phyloP scores from a whole-genome alignment of 73 alveolate genomes.

The Paramecium primaurelia region DNA sequence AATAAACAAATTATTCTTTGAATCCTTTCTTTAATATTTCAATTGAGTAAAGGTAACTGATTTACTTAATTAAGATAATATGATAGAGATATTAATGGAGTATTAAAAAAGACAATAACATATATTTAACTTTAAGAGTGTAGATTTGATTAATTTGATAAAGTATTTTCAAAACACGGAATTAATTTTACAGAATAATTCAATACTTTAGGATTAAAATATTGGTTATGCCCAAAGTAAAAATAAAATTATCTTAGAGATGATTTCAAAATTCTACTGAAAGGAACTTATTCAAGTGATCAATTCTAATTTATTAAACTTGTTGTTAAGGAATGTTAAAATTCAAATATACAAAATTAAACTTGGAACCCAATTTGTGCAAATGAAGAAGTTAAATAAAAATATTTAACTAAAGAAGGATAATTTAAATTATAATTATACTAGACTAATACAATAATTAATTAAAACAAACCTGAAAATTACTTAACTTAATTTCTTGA shows the following conservation, averaged over 20 bases:
- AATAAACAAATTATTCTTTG: neutral
- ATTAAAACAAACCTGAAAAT: neutral
- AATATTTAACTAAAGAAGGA: neutral
- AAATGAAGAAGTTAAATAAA: neutral
- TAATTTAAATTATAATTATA: neutral
- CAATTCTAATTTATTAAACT: neutral
- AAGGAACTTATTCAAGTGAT: neutral
- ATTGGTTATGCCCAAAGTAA: constrained; percentile 34
- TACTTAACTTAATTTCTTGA: neutral
- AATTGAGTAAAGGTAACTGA: neutral
- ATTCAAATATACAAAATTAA: neutral
- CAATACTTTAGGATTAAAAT: neutral
- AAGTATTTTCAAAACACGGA: neutral
- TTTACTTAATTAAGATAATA: neutral
- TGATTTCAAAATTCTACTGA: neutral
- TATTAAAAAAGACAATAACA: neutral
- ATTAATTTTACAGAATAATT: neutral
- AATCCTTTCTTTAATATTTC: constrained; percentile 26
- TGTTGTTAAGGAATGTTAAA: neutral
- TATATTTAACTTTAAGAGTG: neutral
- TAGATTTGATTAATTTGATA: neutral
- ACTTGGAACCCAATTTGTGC: neutral
- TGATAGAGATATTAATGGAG: neutral
- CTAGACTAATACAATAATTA: neutral
- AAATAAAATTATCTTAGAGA: neutral